Evolutionary conservation across 805 yeast species (phyloP), one percentile per base, ranked within the genome.

Genomic region (Komagataella pastoris): DNA sequence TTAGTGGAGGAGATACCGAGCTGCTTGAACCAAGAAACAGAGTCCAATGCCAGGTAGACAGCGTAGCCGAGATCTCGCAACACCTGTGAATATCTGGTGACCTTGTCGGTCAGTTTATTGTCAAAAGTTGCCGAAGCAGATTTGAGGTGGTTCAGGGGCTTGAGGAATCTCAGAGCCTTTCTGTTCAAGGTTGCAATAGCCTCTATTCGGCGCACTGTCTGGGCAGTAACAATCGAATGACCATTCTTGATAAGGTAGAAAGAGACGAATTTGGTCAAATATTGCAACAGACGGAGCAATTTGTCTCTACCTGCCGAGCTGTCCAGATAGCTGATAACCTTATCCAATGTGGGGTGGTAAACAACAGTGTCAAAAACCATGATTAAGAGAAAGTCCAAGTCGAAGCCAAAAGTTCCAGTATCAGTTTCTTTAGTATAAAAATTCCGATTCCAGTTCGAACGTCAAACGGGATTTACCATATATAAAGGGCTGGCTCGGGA

Each of bases 151-250:
- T 74, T 74, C 60, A 90, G 69, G 1, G 95, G 95, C 68, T 89
- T 90, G 56, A 88, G 77, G 61, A 84, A 80, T 61, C 97, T 79
- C 72, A 90, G 69, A 19, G 89, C 82, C 70, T 91, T 91, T 65
- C 98, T 81, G 55, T 87, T 74, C 54, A 83, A 65, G 1, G 87
- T 76, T 30, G 88, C 75, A 56, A 84, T 80, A 47, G 63, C 64
- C 67, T 83, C 86, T 55, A 88, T 65, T 19, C 74, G 70, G 57
- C 75, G 76, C 63, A 80, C 74, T 54, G 76, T 64, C 48, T 66
- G 65, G 40, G 83, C 75, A 6, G 72, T 56, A 51, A 72, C 74
- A 52, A 63, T 63, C 24, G 79, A 59, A 61, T 69, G 77, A 18
- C 87, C 88, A 57, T 72, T 68, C 58, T 81, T 76, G 48, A 73